Evolutionary conservation across 2,329 filamentous ascomycete species (phyloP).

Genomic region (Dissoconium aciculare): DNA sequence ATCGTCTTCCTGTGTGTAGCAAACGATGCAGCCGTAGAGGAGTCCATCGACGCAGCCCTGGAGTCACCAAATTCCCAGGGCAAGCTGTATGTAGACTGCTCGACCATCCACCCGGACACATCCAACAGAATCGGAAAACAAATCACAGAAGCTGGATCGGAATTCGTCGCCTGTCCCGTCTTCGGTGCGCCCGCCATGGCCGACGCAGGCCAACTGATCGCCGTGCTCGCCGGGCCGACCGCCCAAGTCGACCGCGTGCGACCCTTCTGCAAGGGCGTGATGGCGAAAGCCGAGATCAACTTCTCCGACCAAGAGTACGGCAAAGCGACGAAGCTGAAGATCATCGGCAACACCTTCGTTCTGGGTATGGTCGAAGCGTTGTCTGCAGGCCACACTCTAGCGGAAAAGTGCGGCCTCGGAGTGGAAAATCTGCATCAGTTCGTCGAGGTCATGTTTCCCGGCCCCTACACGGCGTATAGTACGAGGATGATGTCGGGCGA

Average conservation of each 20-base stretch:
- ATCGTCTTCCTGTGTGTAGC: constrained; percentile 72
- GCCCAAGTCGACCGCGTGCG: constrained; percentile 47
- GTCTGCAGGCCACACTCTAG: constrained; percentile 61
- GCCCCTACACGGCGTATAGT: constrained; percentile 60
- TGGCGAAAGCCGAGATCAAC: constrained; percentile 53
- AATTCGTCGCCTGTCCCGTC: constrained; percentile 62
- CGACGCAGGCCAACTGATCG: constrained; percentile 54
- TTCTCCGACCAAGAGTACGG: constrained; percentile 54
- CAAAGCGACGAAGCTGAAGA: constrained; percentile 56
- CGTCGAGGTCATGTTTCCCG: constrained; percentile 59
- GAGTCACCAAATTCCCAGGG: constrained; percentile 46
- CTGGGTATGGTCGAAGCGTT: constrained; percentile 68
- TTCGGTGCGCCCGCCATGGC: constrained; percentile 60
- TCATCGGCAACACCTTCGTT: constrained; percentile 78
- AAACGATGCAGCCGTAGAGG: constrained; percentile 58
- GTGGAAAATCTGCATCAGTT: constrained; percentile 54
- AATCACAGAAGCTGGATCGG: constrained; percentile 44
- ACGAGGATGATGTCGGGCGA: constrained; percentile 60
- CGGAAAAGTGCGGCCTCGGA: constrained; percentile 68
- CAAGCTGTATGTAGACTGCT: constrained; percentile 77
- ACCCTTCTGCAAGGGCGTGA: constrained; percentile 60
- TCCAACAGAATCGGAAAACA: constrained; percentile 49
- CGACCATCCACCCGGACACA: constrained; percentile 73
- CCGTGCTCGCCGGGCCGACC: constrained; percentile 53
- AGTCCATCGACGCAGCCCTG: constrained; percentile 45